Evolutionary conservation across 1,139 yeast species (phyloP).

Genomic region (Ogataea hybrid): DNA sequence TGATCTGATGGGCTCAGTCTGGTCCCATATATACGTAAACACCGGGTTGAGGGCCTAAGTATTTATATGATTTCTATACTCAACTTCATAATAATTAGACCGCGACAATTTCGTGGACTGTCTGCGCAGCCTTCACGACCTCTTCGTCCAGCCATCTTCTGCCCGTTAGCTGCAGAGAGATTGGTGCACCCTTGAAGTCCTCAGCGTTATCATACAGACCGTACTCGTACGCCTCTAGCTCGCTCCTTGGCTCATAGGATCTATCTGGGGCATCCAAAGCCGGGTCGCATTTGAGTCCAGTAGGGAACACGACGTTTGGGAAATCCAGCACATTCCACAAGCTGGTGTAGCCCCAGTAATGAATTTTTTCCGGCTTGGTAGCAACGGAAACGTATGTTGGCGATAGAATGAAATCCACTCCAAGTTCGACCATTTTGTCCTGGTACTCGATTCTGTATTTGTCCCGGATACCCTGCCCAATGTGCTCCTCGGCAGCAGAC

Average conservation of each 20-base stretch:
- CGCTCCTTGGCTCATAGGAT: slow-evolving; percentile 35
- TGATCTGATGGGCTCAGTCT: too few relatives aligned
- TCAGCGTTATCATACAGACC: slow-evolving; percentile 34
- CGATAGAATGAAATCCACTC: slow-evolving; percentile 60
- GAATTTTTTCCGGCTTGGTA: slow-evolving; percentile 56
- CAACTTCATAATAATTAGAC: too few relatives aligned
- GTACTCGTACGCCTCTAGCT: slow-evolving; percentile 42
- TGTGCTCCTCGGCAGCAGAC: slow-evolving; percentile 41
- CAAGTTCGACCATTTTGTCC: slow-evolving; percentile 45
- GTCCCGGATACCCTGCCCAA: slow-evolving; percentile 46
- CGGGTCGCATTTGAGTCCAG: slow-evolving; percentile 28
- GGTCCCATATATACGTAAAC: too few relatives aligned
- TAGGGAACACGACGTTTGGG: slow-evolving; percentile 56
- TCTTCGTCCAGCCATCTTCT: slow-evolving; percentile 50
- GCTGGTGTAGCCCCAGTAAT: slow-evolving; percentile 75
- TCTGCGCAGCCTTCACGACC: too few relatives aligned
- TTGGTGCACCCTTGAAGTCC: slow-evolving; percentile 48
- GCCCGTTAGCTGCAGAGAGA: slow-evolving; percentile 47
- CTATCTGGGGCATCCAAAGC: slow-evolving; percentile 24
- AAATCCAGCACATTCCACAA: slow-evolving; percentile 62
- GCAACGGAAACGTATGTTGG: slow-evolving; percentile 73
- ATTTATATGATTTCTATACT: too few relatives aligned
- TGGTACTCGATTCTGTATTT: slow-evolving; percentile 48
- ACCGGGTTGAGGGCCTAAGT: too few relatives aligned
- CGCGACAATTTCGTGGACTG: too few relatives aligned